Evolutionary conservation across 768 basidiomycete species (phyloP), one percentile per base, ranked within the genome.

Genomic region (Naganishia antarctica): DNA sequence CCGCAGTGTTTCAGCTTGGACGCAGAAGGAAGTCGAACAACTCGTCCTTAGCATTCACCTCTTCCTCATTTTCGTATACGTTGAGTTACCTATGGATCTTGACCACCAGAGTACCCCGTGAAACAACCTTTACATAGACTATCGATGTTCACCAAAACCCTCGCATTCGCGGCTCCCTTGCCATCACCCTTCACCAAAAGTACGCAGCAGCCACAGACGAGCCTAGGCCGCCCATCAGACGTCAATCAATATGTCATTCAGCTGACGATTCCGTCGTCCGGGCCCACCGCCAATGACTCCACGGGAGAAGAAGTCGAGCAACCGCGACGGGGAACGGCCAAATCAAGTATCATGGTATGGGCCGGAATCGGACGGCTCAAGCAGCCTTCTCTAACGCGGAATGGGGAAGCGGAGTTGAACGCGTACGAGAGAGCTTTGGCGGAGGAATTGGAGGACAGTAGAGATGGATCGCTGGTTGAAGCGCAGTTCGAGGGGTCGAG

Each of bases 351-450:
- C 53, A 40, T 57, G 6, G 13, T 57, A 4, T 57, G 53, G 53
- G 53, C 53, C 34, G 53, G 53, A 2, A 26, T 57, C 53, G 53
- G 53, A 8, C 53, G 53, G 9, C n/a, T 57, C 2, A 57, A 57
- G 15, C 28, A 50, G 29, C 49, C 28, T 12, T n/a, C n/a, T n/a
- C n/a, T n/a, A n/a, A 3, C 31, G 23, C 25, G 47, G n/a, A 21
- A 53, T 3, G 31, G 29, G 23, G 12, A 23, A 34, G n/a, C n/a
- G n/a, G n/a, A n/a, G 34, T 13, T 37, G n/a, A 25, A 57, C 26
- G 53, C 16, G 37, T 57, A 57, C 13, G 32, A 57, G 40, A n/a
- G 37, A 23, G 53, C 37, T 2, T 6, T 37, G 25, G 53, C 53
- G 26, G 53, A 57, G 21, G 53, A 57, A 23, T n/a, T 57, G 53